Evolutionary conservation across 2,329 filamentous ascomycete genomes (phyloP).

Genomic region (Hymenoscyphus repandus): DNA sequence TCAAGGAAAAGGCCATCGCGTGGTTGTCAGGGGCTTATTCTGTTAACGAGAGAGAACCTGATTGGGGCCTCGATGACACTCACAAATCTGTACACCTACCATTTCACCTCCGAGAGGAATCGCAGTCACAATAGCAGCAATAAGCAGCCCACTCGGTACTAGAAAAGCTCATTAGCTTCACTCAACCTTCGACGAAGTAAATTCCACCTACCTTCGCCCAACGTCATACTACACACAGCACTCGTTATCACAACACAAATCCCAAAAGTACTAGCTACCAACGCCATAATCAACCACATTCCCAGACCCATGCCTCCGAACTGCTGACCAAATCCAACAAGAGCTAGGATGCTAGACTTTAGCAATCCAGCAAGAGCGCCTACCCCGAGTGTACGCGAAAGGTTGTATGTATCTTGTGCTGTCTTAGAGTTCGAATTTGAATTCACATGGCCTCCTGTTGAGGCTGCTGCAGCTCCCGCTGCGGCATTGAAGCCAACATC

Average conservation of each 20-base stretch:
- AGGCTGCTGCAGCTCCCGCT: too few species aligned
- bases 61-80: neutral
- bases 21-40: neutral
- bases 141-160: neutral
- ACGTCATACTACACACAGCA: neutral
- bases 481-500: neutral
- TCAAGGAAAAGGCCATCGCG: neutral
- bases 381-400: neutral
- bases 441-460: neutral
- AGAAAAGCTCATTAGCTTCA: neutral
- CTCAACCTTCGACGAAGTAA: neutral
- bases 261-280: neutral
- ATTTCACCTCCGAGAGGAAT: neutral
- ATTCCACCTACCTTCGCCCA: neutral
- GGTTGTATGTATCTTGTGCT: neutral
- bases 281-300: neutral
- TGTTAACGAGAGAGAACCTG: neutral
- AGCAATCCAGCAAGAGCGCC: neutral
- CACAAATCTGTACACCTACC: neutral
- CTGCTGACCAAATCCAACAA: neutral
- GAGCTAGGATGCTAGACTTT: neutral
- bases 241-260: neutral
- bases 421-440: neutral
- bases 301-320: neutral
- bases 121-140: slow-evolving; percentile 1